phyloP scores from a whole-genome alignment of 1,139 yeast species.

The Candida neerlandica region DNA sequence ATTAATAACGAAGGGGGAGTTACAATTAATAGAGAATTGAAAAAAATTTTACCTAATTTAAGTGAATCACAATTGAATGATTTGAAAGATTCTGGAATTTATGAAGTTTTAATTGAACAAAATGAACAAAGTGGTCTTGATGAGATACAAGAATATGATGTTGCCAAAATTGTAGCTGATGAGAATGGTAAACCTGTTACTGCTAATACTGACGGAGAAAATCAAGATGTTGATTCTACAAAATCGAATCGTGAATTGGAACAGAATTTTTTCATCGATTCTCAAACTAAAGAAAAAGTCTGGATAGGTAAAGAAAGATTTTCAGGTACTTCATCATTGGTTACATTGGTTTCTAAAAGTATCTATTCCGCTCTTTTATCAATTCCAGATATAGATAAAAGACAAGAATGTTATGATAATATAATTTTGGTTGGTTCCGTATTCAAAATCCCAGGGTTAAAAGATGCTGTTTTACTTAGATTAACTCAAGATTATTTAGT shows the following conservation, averaged over 20 bases:
- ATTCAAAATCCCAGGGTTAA: conserved; percentile 71
- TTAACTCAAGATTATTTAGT: conserved; percentile 62
- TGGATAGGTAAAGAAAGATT: conserved; percentile 86
- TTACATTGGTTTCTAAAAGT: conserved; percentile 54
- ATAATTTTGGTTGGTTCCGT: conserved; percentile 80
- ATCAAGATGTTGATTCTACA: conserved; percentile 17
- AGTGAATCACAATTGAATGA: conserved; percentile 63
- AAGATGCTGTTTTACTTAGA: conserved; percentile 65
- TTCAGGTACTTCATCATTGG: conserved; percentile 67
- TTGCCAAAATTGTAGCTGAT: conserved; percentile 83
- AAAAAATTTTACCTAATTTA: conserved; percentile 59
- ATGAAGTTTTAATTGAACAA: conserved; percentile 70
- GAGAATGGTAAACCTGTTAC: conserved; percentile 17
- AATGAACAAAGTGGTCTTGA: conserved; percentile 57
- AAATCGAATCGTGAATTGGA: conserved; percentile 65
- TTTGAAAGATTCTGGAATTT: conserved; percentile 73
- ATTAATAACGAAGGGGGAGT: conserved; percentile 61
- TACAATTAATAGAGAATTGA: conserved; percentile 57
- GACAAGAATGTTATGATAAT: conserved; percentile 88
- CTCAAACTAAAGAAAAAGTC: conserved; percentile 51
- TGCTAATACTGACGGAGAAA: conserved; percentile 19
- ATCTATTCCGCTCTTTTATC: conserved; percentile 55
- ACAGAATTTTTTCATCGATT: conserved; percentile 65
- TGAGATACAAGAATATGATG: conserved; percentile 72
- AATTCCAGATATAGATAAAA: conserved; percentile 67